A percentile compares a stretch with the other conserved stretches of the same genome.
Conservation (phyloP, 495 filamentous ascomycete species). For the Podospora australis region DNA sequence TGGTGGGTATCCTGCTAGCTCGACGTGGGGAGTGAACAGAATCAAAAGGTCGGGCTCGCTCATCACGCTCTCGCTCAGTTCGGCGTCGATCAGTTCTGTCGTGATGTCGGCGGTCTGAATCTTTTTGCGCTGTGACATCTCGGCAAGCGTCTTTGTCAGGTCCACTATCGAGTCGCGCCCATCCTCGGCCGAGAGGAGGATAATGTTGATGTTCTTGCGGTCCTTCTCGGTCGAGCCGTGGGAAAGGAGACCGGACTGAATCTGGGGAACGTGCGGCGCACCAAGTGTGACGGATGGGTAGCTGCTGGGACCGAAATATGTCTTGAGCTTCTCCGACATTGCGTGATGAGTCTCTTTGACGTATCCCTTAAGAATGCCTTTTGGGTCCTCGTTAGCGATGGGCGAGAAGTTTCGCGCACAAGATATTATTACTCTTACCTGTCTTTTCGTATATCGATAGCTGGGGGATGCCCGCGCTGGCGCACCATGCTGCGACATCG, state of each 20-base stretch:
- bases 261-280: slow-evolving; percentile 65
- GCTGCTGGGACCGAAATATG: slow-evolving; percentile 71
- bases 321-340: slow-evolving; percentile 64
- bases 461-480: slow-evolving; percentile 74
- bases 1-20: slow-evolving; percentile 86
- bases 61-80: slow-evolving; percentile 64
- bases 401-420: neutral
- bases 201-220: slow-evolving; percentile 55
- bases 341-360: slow-evolving; percentile 68
- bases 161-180: slow-evolving; percentile 90
- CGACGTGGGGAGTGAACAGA: slow-evolving; percentile 72
- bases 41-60: slow-evolving; percentile 84
- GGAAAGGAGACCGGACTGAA: slow-evolving; percentile 32
- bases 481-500: slow-evolving; percentile 86
- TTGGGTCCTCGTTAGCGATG: no score
- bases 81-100: slow-evolving; percentile 80
- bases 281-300: slow-evolving; percentile 61
- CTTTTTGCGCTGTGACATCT: slow-evolving; percentile 89
- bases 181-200: slow-evolving; percentile 84
- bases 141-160: slow-evolving; percentile 86
- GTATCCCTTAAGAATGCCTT: slow-evolving; percentile 81
- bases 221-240: slow-evolving; percentile 1
- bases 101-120: slow-evolving; percentile 72
- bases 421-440: slow-evolving; percentile 45
- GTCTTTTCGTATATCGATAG: slow-evolving; percentile 88